These are phyloP conservation scores for Metschnikowia proteae DNA, from an alignment of 805 yeast species.

Conservation along the genomic window DNA sequence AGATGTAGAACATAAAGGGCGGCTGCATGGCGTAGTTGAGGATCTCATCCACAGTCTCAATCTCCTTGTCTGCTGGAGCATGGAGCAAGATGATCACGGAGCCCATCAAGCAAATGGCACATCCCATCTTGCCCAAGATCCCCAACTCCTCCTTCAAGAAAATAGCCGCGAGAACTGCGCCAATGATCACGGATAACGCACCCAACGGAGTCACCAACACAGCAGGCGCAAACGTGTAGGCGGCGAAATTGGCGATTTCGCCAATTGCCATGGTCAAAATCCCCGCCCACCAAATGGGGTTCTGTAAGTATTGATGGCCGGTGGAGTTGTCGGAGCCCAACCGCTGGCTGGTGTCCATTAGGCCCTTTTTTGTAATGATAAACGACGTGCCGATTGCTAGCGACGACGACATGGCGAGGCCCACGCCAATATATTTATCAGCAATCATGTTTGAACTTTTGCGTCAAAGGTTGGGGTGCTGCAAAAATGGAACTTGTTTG, in stretches of 20 bases:
- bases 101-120: slow-evolving; percentile 86
- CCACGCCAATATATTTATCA: slow-evolving; percentile 85
- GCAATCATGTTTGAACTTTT: slow-evolving; percentile 42
- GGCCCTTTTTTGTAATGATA: slow-evolving; percentile 84
- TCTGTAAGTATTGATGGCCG: slow-evolving; percentile 72
- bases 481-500: background rate
- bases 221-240: slow-evolving; percentile 93
- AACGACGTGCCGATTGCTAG: slow-evolving; percentile 88
- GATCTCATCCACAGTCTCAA: slow-evolving; percentile 84
- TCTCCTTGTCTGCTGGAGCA: slow-evolving; percentile 93
- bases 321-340: slow-evolving; percentile 49
- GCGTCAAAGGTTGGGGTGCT: background rate
- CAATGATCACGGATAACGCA: slow-evolving; percentile 84
- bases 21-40: slow-evolving; percentile 76
- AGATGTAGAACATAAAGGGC: slow-evolving; percentile 64
- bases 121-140: slow-evolving; percentile 83
- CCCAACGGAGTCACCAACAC: slow-evolving; percentile 89
- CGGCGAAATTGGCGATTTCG: slow-evolving; percentile 89
- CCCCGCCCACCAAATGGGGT: slow-evolving; percentile 95
- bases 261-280: slow-evolving; percentile 88
- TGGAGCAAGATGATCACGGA: slow-evolving; percentile 84
- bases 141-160: slow-evolving; percentile 86
- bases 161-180: slow-evolving; percentile 84
- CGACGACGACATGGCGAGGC: slow-evolving; percentile 81
- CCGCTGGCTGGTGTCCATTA: slow-evolving; percentile 60